Percentiles rank a stretch among this genome's conserved stretches.
Conservation (phyloP, 331 rosid genomes). For the Acacia pycnantha region DNA sequence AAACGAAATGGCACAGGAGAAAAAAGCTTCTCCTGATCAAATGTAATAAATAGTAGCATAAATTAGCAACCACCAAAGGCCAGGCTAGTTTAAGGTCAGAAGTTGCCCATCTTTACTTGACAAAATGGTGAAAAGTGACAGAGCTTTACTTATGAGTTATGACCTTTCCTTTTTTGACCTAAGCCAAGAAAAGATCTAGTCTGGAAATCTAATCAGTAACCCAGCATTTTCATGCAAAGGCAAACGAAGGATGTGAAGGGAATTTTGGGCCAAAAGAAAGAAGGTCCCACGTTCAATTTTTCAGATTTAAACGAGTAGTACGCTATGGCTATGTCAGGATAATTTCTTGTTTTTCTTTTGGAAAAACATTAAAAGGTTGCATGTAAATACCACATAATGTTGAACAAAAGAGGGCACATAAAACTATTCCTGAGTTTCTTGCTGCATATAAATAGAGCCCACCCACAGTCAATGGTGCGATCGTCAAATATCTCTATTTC, state of each 20-base stretch:
- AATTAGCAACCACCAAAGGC: background rate
- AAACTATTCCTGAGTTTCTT: background rate
- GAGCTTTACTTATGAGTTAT: background rate
- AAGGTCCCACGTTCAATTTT: background rate
- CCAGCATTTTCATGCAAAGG: background rate
- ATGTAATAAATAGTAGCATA: background rate
- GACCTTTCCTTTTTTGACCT: background rate
- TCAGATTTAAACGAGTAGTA: background rate
- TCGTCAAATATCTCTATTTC: background rate
- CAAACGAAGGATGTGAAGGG: background rate
- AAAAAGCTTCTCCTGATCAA: background rate
- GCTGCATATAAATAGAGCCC: conserved; percentile 27
- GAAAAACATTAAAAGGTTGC: background rate
- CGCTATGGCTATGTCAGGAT: too few species aligned
- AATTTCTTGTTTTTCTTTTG: conserved; percentile 12
- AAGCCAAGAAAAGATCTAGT: background rate
- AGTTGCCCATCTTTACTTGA: background rate
- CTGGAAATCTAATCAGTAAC: background rate
- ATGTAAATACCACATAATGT: background rate
- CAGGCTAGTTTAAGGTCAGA: background rate
- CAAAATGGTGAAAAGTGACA: background rate
- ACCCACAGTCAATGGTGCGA: background rate
- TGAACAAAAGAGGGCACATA: background rate
- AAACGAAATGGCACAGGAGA: background rate
- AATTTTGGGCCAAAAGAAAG: background rate